Evolutionary conservation across 2,329 filamentous ascomycete genomes (phyloP).

Genomic region (Anisogramma anomala): DNA sequence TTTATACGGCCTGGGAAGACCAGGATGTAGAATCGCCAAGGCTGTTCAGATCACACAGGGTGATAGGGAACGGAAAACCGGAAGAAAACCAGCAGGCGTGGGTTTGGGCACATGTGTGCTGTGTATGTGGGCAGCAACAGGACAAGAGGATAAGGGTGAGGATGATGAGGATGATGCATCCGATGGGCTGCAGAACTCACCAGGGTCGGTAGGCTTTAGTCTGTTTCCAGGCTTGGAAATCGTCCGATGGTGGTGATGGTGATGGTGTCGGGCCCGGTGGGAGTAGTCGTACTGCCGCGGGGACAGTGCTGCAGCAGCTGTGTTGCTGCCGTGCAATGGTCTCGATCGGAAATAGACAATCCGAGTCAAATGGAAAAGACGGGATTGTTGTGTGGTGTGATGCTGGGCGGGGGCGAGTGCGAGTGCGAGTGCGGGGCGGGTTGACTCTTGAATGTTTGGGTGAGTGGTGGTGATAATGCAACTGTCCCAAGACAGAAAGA

Average conservation of each 20-base stretch:
- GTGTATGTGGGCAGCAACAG: neutral
- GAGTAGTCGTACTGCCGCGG: slow-evolving; percentile 1
- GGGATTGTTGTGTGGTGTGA: neutral
- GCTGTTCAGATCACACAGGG: no score
- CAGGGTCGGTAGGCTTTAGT: neutral
- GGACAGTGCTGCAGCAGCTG: neutral
- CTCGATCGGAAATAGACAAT: slow-evolving; percentile 4
- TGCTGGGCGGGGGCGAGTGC: neutral
- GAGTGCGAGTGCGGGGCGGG: no score
- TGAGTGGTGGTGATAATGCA: no score
- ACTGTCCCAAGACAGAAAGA: no score
- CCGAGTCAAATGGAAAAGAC: neutral
- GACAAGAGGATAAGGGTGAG: neutral
- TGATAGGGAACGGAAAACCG: neutral
- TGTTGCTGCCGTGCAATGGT: slow-evolving; percentile 2
- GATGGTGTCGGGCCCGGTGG: neutral
- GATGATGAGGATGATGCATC: no score
- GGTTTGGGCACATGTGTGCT: no score
- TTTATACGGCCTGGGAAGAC: neutral
- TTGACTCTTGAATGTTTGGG: neutral
- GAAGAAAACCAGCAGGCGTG: no score
- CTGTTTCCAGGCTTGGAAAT: neutral
- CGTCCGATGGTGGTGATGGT: no score
- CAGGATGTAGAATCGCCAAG: neutral
- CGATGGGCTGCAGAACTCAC: slow-evolving; percentile 6